Base-by-base conservation (phyloP, 139 green algal genomes). In the Zygnema circumcarinatum region DNA sequence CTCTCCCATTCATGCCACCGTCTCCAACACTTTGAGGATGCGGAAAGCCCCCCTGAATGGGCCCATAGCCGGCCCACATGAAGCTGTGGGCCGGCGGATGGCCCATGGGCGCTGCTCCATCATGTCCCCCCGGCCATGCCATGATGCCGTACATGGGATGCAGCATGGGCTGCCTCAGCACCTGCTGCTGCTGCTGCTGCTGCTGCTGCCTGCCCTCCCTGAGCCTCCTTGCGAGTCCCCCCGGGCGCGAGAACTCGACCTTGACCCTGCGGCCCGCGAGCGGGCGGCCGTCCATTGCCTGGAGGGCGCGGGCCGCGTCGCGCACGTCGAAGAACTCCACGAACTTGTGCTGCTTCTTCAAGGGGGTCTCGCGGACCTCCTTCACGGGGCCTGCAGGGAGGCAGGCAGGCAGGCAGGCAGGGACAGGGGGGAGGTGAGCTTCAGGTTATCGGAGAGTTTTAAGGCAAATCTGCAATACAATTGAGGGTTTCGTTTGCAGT, bases 271-370 rank as follows among this genome's bases (percentile, higher is more conserved):
- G 85, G n/a, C 83, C 83, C n/a, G 25, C 78, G 35, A 89, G 39
- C 33, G 85, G 53, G 25, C 29, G 85, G 7, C 83, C 78, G 79
- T 89, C 79, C 78, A 89, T 42, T 2, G 31, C 38, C 16, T 38
- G 25, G 52, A 87, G n/a, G 22, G 69, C 72, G 62, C 35, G 7
- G n/a, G 81, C 79, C 2, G 85, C 92, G 33, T 85, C 76, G 20
- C 92, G 84, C 2, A 79, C 83, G 83, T 98, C 96, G 67, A 94
- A 98, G 67, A 96, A 98, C 74, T 98, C 95, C 1, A 98, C 93
- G 47, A 97, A 94, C 88, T 95, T 95, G 73, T 96, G 94, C 78
- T 89, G 92, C 38, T 78, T 83, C 68, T 95, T 89, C 29, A 92
- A 76, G 3, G 89, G 92, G 20, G 88, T 90, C 76, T 92, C 82